Conservation (phyloP, 73 alveolate genomes). For the Paramecium bursaria region DNA sequence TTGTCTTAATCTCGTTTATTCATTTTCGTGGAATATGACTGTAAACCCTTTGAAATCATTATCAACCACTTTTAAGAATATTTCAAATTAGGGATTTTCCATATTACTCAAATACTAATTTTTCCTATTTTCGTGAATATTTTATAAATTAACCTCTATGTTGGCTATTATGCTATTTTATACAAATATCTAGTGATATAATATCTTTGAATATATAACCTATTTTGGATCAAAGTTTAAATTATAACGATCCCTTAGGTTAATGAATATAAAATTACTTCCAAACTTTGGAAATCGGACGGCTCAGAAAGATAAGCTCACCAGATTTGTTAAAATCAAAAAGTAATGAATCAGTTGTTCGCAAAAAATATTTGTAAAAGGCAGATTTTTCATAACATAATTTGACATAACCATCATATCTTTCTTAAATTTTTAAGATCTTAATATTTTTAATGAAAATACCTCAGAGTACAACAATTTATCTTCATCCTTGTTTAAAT, state of each 20-base stretch:
- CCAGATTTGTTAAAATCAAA: constrained; percentile 54
- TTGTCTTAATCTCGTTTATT: constrained; percentile 42
- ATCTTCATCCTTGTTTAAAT: constrained; percentile 31
- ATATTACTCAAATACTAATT: constrained; percentile 45
- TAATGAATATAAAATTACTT: background rate
- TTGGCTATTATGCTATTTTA: constrained; percentile 28
- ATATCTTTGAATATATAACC: constrained; percentile 12
- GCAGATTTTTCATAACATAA: constrained; percentile 59
- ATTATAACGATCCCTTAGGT: constrained; percentile 2
- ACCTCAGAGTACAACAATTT: background rate
- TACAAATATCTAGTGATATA: constrained; percentile 29
- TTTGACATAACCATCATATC: constrained; percentile 55
- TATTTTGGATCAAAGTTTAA: constrained; percentile 56
- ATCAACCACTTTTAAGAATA: constrained; percentile 49
- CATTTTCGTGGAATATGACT: constrained; percentile 51
- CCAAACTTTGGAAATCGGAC: constrained; percentile 42
- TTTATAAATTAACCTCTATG: constrained; percentile 39
- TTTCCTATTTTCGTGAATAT: constrained; percentile 54
- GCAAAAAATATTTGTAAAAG: constrained; percentile 40
- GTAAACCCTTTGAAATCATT: constrained; percentile 58
- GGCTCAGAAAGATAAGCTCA: constrained; percentile 25
- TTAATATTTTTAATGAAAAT: background rate
- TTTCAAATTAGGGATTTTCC: constrained; percentile 58
- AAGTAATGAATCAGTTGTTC: constrained; percentile 47
- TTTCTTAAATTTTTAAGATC: constrained; percentile 20